Evolutionary conservation across 371 early-diverging fungal genomes (phyloP).

Genomic region (Mucor circinelloides): DNA sequence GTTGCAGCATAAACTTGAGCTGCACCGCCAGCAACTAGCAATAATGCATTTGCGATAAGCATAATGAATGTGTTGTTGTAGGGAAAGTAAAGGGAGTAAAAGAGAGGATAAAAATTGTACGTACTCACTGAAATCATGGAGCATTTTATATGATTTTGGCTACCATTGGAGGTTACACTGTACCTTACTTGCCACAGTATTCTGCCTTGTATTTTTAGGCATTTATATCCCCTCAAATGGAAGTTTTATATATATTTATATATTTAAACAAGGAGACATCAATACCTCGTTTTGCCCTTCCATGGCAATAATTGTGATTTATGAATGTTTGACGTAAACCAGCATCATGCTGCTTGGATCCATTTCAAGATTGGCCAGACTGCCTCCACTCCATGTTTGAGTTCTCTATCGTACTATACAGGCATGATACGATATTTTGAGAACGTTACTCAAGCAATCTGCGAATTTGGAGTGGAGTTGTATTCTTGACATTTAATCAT

Average conservation of each 20-base stretch:
- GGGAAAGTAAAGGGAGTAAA: neutral
- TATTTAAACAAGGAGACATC: neutral
- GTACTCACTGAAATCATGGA: neutral
- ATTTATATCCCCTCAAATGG: neutral
- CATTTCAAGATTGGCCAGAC: no score
- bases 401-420: neutral
- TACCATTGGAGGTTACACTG: neutral
- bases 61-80: slow-evolving; percentile 11
- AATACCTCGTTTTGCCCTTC: neutral
- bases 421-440: neutral
- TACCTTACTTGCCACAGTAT: neutral
- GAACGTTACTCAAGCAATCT: neutral
- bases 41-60: slow-evolving; percentile 14
- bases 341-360: no score
- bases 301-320: neutral
- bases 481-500: neutral
- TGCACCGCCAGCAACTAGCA: slow-evolving; percentile 15
- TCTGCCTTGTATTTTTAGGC: neutral
- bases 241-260: neutral
- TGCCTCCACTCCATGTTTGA: no score
- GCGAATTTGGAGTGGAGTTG: neutral
- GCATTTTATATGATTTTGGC: neutral
- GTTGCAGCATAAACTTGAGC: slow-evolving; percentile 20
- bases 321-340: neutral
- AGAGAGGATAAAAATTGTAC: neutral